Evolutionary conservation across 352 stramenopile species (phyloP), one percentile per base, ranked within the genome.

Genomic region (Albugo laibachii): DNA sequence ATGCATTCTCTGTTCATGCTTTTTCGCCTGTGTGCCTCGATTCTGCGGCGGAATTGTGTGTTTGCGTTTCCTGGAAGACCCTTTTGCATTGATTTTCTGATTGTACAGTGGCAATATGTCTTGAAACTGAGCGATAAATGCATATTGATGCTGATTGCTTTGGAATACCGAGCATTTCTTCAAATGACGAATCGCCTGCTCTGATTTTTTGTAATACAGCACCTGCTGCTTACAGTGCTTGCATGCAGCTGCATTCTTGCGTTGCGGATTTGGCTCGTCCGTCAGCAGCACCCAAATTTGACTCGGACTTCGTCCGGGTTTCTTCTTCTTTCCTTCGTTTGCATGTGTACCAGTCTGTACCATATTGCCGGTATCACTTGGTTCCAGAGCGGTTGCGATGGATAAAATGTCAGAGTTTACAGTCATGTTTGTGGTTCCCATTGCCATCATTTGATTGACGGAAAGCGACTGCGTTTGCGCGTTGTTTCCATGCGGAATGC

Each of bases 151-250:
- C 62, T 88, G 75, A 57, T 67, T 72, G 58, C 59, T 75, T 52
- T 88, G 75, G 59, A 88, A 88, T 11, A 64, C 66, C 21, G 47
- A 59, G 53, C 75, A 88, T 48, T 83, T 84, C 44, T 88, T 88
- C 11, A 88, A 41, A 49, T 88, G 75, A 27, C 75, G 72, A 38
- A 88, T 80, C 15, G 72, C 72, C 48, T 88, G 75, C 61, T 88
- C 75, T 24, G 75, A 88, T 48, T 85, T 88, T 46, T 88, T 88
- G 57, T 88, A 88, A 59, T 88, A 88, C 19, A 81, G 45, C 36
- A 88, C 75, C 34, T 83, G 66, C 52, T 85, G 68, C 58, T 88
- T 83, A 59, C 75, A 88, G 56, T 88, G 75, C 56, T 88, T 88
- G 57, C 75, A 88, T 21, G 68, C 55, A 27, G 75, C 67, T 8